phyloP scores from a whole-genome alignment of 768 basidiomycete genomes.

The Ramaria sp. region DNA sequence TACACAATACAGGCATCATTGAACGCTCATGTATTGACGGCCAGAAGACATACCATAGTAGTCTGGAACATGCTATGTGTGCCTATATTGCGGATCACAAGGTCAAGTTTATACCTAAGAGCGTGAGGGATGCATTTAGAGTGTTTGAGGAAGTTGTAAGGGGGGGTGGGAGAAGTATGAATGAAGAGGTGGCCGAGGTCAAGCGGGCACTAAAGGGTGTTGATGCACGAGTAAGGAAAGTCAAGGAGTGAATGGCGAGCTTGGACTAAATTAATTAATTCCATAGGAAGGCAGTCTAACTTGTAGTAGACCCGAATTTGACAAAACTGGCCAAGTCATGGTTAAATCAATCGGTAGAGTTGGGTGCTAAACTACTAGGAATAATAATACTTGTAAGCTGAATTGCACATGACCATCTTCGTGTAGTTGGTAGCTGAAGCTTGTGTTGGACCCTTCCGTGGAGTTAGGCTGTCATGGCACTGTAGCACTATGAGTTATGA shows the following conservation, averaged over 20 bases:
- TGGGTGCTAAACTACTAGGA: too few species aligned
- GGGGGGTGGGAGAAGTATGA: slow-evolving; percentile 20
- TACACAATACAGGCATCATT: slow-evolving; percentile 61
- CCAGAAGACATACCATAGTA: slow-evolving; percentile 76
- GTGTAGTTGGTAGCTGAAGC: too few species aligned
- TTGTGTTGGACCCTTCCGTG: too few species aligned
- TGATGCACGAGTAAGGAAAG: slow-evolving; percentile 39
- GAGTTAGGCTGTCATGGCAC: too few species aligned
- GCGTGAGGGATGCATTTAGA: slow-evolving; percentile 13
- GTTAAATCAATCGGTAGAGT: too few species aligned
- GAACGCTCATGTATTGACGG: slow-evolving; percentile 87
- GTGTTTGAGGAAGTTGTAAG: slow-evolving; percentile 13
- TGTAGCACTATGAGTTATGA: too few species aligned
- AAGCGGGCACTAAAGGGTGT: slow-evolving; percentile 41
- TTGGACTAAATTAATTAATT: not conserved
- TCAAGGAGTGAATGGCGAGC: not conserved
- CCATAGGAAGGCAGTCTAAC: too few species aligned
- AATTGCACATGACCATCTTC: too few species aligned
- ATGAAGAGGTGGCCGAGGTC: slow-evolving; percentile 38
- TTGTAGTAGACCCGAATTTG: not conserved
- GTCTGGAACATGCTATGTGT: slow-evolving; percentile 78
- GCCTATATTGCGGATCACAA: slow-evolving; percentile 83
- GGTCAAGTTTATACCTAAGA: slow-evolving; percentile 76
- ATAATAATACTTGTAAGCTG: too few species aligned
- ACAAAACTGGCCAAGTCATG: too few species aligned